These are phyloP conservation scores for Penicillium sp. DNA, from an alignment of 2,329 filamentous ascomycete genomes.

Conservation along the genomic window DNA sequence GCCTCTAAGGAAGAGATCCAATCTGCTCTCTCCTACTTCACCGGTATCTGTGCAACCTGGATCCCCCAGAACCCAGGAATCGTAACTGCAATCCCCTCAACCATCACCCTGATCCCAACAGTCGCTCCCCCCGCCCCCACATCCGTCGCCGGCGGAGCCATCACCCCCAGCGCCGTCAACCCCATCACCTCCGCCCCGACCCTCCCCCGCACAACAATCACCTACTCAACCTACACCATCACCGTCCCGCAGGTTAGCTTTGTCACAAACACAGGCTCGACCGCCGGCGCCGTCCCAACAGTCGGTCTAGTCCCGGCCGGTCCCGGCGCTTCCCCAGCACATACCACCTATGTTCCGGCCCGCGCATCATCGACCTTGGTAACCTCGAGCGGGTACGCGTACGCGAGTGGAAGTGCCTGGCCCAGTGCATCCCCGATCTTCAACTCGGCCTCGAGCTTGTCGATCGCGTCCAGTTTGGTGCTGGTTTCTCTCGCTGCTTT, in stretches of 20 bases:
- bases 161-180: conserved; percentile 30
- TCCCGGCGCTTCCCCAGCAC: conserved; percentile 17
- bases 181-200: conserved; percentile 26
- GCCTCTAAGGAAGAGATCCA: conserved; percentile 64
- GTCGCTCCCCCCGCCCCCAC: conserved; percentile 43
- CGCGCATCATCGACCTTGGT: conserved; percentile 19
- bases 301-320: conserved; percentile 34
- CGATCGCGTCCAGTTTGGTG: conserved; percentile 12
- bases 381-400: conserved; percentile 1
- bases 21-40: conserved; percentile 76
- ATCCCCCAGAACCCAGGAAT: conserved; percentile 78
- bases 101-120: conserved; percentile 52
- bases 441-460: conserved; percentile 14
- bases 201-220: conserved; percentile 41
- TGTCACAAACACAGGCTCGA: conserved; percentile 30
- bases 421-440: conserved; percentile 12
- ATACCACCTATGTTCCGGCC: conserved; percentile 19
- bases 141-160: conserved; percentile 45
- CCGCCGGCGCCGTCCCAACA: conserved; percentile 22
- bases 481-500: conserved; percentile 13
- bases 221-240: conserved; percentile 41
- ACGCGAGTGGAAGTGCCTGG: background rate
- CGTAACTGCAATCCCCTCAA: conserved; percentile 68
- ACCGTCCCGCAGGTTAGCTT: conserved; percentile 48
- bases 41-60: conserved; percentile 82